Conservation (phyloP, 768 basidiomycete species). For the Lactarius trivialis region DNA sequence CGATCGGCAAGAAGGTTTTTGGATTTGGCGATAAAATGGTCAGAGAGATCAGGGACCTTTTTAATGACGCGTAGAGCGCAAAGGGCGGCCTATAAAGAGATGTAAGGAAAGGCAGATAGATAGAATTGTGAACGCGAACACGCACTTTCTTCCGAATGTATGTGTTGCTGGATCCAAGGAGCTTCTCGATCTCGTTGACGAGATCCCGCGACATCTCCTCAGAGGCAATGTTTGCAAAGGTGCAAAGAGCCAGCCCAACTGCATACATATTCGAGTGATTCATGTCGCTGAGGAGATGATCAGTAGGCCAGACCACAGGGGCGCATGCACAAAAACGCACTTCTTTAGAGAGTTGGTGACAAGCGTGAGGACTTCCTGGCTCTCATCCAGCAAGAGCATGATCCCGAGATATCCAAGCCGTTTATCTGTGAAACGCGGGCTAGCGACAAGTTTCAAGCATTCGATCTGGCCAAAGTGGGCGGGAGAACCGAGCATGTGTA, state of each 20-base stretch:
- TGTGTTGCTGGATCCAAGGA: constrained; percentile 94
- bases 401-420: constrained; percentile 94
- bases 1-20: constrained; percentile 91
- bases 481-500: constrained; percentile 97
- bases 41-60: constrained; percentile 91
- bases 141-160: constrained; percentile 97
- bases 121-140: not conserved
- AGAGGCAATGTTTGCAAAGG: constrained; percentile 97
- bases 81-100: constrained; percentile 68
- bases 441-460: constrained; percentile 90
- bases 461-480: constrained; percentile 99
- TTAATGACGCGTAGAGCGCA: constrained; percentile 92
- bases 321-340: constrained; percentile 40
- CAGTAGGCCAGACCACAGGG: constrained; percentile 5
- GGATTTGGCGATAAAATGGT: constrained; percentile 84
- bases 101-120: not conserved
- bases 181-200: constrained; percentile 95
- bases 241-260: constrained; percentile 93
- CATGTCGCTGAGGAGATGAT: constrained; percentile 71
- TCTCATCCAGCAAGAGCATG: constrained; percentile 96
- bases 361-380: constrained; percentile 92
- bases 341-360: constrained; percentile 99
- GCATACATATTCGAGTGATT: constrained; percentile 99
- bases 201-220: constrained; percentile 99
- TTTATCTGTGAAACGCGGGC: constrained; percentile 94